Evolutionary conservation across 1,139 yeast species (phyloP).

Genomic region (Taphrina communis): DNA sequence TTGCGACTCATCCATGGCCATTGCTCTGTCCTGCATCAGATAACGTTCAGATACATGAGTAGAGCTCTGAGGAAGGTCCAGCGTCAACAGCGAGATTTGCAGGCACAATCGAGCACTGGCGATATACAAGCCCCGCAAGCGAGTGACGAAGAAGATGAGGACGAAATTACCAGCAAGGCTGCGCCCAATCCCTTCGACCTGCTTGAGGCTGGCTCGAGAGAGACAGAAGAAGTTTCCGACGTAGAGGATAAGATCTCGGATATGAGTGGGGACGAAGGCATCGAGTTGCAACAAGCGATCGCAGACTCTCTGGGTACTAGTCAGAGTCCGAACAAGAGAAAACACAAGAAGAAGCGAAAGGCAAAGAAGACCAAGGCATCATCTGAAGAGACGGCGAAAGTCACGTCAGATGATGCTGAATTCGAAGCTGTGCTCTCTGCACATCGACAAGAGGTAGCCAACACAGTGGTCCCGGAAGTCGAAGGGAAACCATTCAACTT

Average conservation of each 20-base stretch:
- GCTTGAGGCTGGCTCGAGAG: constrained; percentile 17
- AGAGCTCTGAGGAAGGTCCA: constrained; percentile 34
- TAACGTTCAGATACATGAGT: constrained; percentile 7
- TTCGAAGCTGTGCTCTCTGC: constrained; percentile 37
- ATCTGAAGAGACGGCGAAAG: background rate
- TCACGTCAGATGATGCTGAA: constrained; percentile 3
- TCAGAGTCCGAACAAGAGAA: constrained; percentile 11
- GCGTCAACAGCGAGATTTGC: constrained; percentile 23
- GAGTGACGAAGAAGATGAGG: constrained; percentile 17
- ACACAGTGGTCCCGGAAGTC: constrained; percentile 1
- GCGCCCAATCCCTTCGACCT: constrained; percentile 36
- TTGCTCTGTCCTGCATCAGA: background rate
- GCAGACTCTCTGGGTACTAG: background rate
- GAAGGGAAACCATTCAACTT: constrained; percentile 18
- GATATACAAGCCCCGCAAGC: background rate
- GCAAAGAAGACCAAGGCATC: background rate
- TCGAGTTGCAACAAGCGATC: constrained; percentile 3
- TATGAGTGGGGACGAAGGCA: constrained; percentile 4
- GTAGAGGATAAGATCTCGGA: constrained; percentile 11
- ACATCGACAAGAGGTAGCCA: constrained; percentile 23
- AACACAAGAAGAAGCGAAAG: constrained; percentile 37
- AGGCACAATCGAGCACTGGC: background rate
- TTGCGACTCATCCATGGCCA: background rate
- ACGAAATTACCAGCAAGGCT: constrained; percentile 6
- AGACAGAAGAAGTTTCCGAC: constrained; percentile 14